Percentiles rank a stretch among this genome's conserved stretches.
Conservation (phyloP, 371 early-diverging fungal species). For the Coemansia sp. region DNA sequence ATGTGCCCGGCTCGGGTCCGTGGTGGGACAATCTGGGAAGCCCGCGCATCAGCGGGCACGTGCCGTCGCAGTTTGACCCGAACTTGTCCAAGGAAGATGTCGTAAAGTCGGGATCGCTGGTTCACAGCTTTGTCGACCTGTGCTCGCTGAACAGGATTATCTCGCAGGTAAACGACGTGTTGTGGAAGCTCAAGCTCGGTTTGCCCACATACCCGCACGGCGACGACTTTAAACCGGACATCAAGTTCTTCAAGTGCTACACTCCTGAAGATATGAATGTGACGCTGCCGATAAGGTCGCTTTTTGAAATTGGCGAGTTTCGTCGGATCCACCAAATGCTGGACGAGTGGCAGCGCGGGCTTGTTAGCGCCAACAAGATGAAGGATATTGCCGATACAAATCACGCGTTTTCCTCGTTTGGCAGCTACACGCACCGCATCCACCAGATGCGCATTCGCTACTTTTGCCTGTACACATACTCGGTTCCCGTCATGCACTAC, state of each 20-base stretch:
- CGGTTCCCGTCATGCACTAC: constrained; percentile 22
- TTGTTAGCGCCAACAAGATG: constrained; percentile 21
- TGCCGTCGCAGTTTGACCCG: constrained; percentile 11
- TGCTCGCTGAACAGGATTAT: constrained; percentile 24
- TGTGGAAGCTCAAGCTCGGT: constrained; percentile 34
- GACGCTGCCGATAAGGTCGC: constrained; percentile 8
- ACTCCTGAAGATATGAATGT: neutral
- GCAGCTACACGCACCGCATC: constrained; percentile 25
- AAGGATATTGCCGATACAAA: neutral
- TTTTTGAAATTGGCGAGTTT: constrained; percentile 36
- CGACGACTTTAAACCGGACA: constrained; percentile 10
- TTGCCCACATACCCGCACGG: constrained; percentile 9
- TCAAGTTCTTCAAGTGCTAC: constrained; percentile 15
- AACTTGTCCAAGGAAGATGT: constrained; percentile 6
- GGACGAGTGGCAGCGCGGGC: constrained; percentile 13
- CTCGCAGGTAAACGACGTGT: constrained; percentile 18
- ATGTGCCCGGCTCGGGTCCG: constrained; percentile 19
- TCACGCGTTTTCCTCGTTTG: constrained; percentile 24
- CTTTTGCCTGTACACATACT: constrained; percentile 36
- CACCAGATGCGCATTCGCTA: constrained; percentile 36
- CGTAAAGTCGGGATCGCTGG: constrained; percentile 9
- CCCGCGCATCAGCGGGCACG: constrained; percentile 3
- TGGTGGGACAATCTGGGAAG: constrained; percentile 31
- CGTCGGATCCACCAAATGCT: constrained; percentile 9
- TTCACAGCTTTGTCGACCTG: constrained; percentile 24